Percentiles rank a stretch among this genome's conserved stretches.
These are phyloP conservation scores for Syncephalastrum racemosum DNA, from an alignment of 371 early-diverging fungal genomes.

Conservation along the genomic window DNA sequence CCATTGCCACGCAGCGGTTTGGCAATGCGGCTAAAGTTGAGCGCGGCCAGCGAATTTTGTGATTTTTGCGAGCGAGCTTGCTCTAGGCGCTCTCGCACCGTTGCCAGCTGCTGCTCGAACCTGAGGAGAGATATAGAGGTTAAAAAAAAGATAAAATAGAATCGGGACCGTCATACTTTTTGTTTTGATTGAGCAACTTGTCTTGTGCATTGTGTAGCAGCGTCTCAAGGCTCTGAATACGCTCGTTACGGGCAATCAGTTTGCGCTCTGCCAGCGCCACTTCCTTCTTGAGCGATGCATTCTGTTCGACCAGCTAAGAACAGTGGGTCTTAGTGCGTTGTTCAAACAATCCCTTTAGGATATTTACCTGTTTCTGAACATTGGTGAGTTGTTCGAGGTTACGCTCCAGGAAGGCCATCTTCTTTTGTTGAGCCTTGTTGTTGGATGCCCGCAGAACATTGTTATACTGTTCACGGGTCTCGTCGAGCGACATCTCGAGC, in stretches of 20 bases:
- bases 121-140: slow-evolving; percentile 20
- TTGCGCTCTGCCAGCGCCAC: slow-evolving; percentile 86
- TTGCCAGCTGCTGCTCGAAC: slow-evolving; percentile 80
- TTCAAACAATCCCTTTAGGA: slow-evolving; percentile 1
- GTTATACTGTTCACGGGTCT: slow-evolving; percentile 88
- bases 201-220: slow-evolving; percentile 76
- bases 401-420: slow-evolving; percentile 92
- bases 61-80: slow-evolving; percentile 68
- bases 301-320: slow-evolving; percentile 83
- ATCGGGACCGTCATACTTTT: slow-evolving; percentile 55
- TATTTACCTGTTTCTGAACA: slow-evolving; percentile 80
- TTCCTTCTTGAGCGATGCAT: slow-evolving; percentile 89
- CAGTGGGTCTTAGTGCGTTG: not conserved
- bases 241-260: slow-evolving; percentile 85
- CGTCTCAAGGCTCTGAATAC: slow-evolving; percentile 84
- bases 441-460: slow-evolving; percentile 76
- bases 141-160: not conserved
- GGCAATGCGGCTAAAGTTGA: slow-evolving; percentile 87
- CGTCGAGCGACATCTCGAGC: slow-evolving; percentile 91
- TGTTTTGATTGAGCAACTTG: slow-evolving; percentile 74
- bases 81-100: slow-evolving; percentile 78
- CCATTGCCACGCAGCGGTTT: slow-evolving; percentile 92
- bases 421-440: slow-evolving; percentile 84
- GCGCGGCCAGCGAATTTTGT: slow-evolving; percentile 57
- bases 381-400: slow-evolving; percentile 91